A percentile compares a stretch with the other conserved stretches of the same genome.
phyloP scores from a whole-genome alignment of 2,329 filamentous ascomycete genomes.

The Achaetomium macrosporum region DNA sequence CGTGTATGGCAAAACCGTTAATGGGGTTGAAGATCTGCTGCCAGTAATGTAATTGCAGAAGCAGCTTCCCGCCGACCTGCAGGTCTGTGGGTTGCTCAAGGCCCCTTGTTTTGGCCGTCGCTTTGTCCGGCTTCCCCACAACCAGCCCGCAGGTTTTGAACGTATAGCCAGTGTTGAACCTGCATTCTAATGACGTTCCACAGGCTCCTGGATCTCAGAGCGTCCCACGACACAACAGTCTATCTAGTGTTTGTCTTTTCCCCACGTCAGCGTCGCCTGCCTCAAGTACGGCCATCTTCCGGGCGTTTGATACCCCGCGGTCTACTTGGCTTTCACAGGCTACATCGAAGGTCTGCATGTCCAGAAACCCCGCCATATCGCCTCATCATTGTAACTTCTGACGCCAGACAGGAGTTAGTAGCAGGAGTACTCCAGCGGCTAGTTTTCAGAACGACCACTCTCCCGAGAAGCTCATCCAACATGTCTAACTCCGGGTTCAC shows the following conservation, averaged over 20 bases:
- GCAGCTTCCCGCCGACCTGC: conserved; percentile 16
- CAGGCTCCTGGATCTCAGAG: conserved; percentile 1
- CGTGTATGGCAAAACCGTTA: background rate
- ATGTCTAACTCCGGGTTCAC: conserved; percentile 76
- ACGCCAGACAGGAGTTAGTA: background rate
- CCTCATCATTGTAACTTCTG: too few relatives aligned
- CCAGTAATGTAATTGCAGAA: background rate
- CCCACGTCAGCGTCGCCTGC: background rate
- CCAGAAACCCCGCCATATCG: too few relatives aligned
- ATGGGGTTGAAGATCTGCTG: background rate
- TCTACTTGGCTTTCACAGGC: too few relatives aligned
- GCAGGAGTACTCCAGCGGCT: background rate
- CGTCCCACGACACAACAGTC: background rate
- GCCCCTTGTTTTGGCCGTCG: conserved; percentile 11
- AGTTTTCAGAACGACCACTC: background rate
- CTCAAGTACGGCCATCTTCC: background rate
- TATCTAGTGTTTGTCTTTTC: background rate
- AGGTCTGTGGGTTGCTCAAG: conserved; percentile 13
- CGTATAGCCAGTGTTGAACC: conserved; percentile 5
- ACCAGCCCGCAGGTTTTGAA: background rate
- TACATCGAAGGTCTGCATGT: too few relatives aligned
- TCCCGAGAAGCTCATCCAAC: background rate
- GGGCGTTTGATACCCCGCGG: too few relatives aligned
- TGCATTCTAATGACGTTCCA: conserved; percentile 4
- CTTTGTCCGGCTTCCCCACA: conserved; percentile 13